Evolutionary conservation across 306 rosid genomes (phyloP), one percentile per base, ranked within the genome.

Genomic region (Quercus wislizeni): DNA sequence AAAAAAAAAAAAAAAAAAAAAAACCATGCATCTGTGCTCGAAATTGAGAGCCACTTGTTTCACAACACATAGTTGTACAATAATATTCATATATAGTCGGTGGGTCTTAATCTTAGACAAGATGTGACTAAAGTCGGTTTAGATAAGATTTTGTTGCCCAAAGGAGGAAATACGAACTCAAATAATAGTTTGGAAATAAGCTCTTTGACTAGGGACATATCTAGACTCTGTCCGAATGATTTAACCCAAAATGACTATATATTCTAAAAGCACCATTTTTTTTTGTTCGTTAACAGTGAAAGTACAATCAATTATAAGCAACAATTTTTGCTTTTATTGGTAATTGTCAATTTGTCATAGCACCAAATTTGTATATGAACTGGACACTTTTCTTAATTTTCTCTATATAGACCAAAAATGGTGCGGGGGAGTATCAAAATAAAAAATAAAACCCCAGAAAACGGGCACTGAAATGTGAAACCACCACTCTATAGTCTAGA

Each of bases 41-140:
- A 79, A 17, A 10, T 28, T 20, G 18, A 6, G 18, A 12, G 73
- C 54, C 82, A 79, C 82, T 46, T 72, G 55, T 79, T 30, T 49
- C 15, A 9, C 69, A 19, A 14, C 73, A 20, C 58, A 31, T 6
- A n/a, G 43, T 11, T 11, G 55, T 54, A 27, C 41, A 0, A 3
- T 75, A 23, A 41, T 18, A 46, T 27, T 75, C 8, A 41, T 10
- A 46, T 46, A 23, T 23, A 27, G 31, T 76, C 27, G 25, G 61
- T 5, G 71, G 69, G 51, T 76, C 62, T 8, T 18, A 14, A 23
- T 25, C 4, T n/a, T 6, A 10, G 23, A 25, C 20, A 46, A 17
- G 71, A 23, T 71, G 57, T 17, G 57, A 71, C 57, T 70, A 49
- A 27, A 41, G 51, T n/a, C 23, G 72, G 1, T 33, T 68, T 35